Base-by-base conservation (phyloP, 2,329 filamentous ascomycete genomes). In the Verticillium klebahnii region DNA sequence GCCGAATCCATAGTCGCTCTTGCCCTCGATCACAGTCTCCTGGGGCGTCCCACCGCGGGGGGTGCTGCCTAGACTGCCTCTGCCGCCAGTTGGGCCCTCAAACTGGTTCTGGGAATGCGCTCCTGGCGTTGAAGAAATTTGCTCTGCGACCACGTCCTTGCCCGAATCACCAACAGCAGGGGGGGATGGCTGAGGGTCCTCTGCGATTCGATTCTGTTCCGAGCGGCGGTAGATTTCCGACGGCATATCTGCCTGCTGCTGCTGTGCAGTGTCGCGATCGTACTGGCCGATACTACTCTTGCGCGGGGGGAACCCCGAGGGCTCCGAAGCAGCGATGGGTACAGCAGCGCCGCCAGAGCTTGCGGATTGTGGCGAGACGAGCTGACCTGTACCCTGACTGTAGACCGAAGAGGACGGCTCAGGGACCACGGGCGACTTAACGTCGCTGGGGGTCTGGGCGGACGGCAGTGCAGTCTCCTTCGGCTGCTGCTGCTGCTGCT, bases 161-260 rank as follows among this genome's bases (percentile, higher is more conserved):
- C 25, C 37, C 29, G 52, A 34, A 32, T 72, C 68, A 34, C 71
- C 71, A 12, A 36, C 56, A 55, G 52, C 15, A 17, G 31, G 32
- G 19, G 60, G 61, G 12, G 58, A 61, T 61, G 39, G 69, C 19
- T 19, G 14, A 5, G 39, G 9, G 37, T 40, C 3, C 19, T 45
- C 59, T 17, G 62, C 57, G 12, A 54, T 52, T 9, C n/a, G n/a
- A 66, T 91, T 89, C 66, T 91, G 88, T 59, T 85, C 85, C 72
- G 89, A 81, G 6, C 89, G 85, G 69, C 85, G 89, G 72, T 94
- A 93, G 52, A 93, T 89, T 67, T 96, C 91, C 14, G 89, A 85
- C 88, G 0, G 87, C 83, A 23, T 85, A 74, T 1, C 85, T 72
- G 67, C 87, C 88, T 58, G 77, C 71, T 40, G 80, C 67, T 31